Conservation (phyloP, 2,329 filamentous ascomycete species). For the Beauveria medogensis region DNA sequence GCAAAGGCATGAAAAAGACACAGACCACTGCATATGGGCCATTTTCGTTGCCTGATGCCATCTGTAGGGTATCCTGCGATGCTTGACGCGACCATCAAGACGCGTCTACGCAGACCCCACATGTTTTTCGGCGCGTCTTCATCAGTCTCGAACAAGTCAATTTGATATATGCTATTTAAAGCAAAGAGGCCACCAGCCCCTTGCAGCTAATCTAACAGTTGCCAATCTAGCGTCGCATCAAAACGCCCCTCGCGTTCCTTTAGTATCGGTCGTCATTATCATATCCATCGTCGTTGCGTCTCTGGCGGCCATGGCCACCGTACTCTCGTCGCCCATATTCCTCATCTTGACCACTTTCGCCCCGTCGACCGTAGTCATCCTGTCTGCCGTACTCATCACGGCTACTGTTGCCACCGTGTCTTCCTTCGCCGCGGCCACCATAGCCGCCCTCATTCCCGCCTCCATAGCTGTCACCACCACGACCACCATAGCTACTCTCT, state of each 20-base stretch:
- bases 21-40: neutral
- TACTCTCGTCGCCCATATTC: constrained; percentile 1
- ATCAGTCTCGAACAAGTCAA: neutral
- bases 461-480: constrained; percentile 8
- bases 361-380: neutral
- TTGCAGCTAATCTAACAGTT: neutral
- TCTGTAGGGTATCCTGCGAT: neutral
- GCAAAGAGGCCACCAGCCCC: neutral
- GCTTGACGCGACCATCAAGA: neutral
- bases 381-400: neutral
- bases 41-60: neutral
- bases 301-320: neutral
- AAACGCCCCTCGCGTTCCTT: neutral
- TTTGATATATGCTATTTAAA: neutral
- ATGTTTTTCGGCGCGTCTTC: neutral
- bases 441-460: neutral
- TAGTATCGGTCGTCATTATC: constrained; percentile 1
- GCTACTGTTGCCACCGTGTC: neutral
- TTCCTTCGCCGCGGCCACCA: neutral
- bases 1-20: neutral
- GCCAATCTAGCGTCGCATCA: neutral
- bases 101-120: neutral
- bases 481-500: neutral
- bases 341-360: neutral
- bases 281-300: neutral